These are phyloP conservation scores for Biscogniauxia mediterranea DNA, from an alignment of 2,329 filamentous ascomycete genomes.

Conservation along the genomic window DNA sequence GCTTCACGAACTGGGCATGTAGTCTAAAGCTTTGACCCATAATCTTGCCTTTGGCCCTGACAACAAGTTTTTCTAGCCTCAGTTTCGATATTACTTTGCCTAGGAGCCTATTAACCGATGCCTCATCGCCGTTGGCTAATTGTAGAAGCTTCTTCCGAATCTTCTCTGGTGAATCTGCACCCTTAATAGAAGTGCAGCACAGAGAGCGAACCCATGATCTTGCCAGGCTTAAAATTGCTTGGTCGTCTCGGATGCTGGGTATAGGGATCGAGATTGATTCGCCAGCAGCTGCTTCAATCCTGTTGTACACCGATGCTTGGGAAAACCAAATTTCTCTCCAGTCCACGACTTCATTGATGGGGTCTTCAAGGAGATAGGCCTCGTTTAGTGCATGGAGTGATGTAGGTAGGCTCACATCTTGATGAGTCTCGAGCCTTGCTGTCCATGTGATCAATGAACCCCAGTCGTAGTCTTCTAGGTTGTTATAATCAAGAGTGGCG, in stretches of 20 bases:
- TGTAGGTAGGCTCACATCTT: conserved; percentile 48
- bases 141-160: conserved; percentile 52
- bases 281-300: conserved; percentile 53
- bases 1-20: conserved; percentile 55
- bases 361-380: conserved; percentile 41
- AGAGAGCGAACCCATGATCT: conserved; percentile 61
- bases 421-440: conserved; percentile 47
- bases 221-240: conserved; percentile 41
- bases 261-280: conserved; percentile 43
- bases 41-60: conserved; percentile 57
- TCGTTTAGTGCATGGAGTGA: conserved; percentile 45
- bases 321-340: conserved; percentile 60
- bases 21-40: conserved; percentile 63
- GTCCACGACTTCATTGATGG: conserved; percentile 36
- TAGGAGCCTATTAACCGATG: conserved; percentile 44
- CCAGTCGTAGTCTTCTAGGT: conserved; percentile 69
- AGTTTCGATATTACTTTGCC: conserved; percentile 48
- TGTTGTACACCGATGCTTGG: conserved; percentile 54
- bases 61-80: conserved; percentile 52
- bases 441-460: conserved; percentile 64
- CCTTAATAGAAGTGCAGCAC: conserved; percentile 48
- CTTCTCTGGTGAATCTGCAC: conserved; percentile 38
- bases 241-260: conserved; percentile 21
- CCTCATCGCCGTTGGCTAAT: conserved; percentile 41
- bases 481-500: conserved; percentile 60